Base-by-base conservation (phyloP, 2,329 filamentous ascomycete genomes). In the Alternaria atra region DNA sequence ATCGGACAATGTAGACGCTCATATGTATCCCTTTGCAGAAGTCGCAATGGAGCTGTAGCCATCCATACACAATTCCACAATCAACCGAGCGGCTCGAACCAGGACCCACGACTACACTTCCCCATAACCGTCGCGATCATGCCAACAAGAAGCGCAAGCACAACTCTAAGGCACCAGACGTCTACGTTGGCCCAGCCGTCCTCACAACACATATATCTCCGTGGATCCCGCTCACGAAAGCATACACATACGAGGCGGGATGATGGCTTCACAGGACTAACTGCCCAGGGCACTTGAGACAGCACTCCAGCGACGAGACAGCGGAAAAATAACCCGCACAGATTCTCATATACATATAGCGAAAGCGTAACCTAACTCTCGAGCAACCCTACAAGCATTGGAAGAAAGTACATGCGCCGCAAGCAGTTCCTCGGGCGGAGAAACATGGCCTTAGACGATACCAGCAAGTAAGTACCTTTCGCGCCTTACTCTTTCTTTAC, bases 341-440 rank as follows among this genome's bases (percentile, higher is more conserved):
- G 30, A 60, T 71, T 39, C 10, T 70, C 17, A 63, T 55, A 9
- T 69, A 68, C 61, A 69, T 23, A 40, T 6, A 7, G 39, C 17
- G 9, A 12, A 23, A 40, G 17, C 39, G 8, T 23, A 23, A 23
- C 76, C 52, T 77, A 23, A 74, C 71, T 6, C 70, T 56, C 20
- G 73, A 66, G 10, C 62, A 77, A 50, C 78, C 79, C 66, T 77
- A 77, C 70, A 58, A 73, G 46, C 75, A 77, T 63, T 79, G 76
- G 76, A 71, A 75, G 53, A 64, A 73, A 12, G 61, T 74, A 6
- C 76, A 79, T 58, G 75, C 67, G 4, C 70, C 71, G 4, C 74
- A 78, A 32, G 74, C 78, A 13, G 67, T 67, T 53, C 73, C 77
- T 0, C 79, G 76, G 77, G 73, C 73, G 10, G 58, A 72, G 59